Conservation (phyloP, 768 basidiomycete species). For the Pleurotus cornucopiae region DNA sequence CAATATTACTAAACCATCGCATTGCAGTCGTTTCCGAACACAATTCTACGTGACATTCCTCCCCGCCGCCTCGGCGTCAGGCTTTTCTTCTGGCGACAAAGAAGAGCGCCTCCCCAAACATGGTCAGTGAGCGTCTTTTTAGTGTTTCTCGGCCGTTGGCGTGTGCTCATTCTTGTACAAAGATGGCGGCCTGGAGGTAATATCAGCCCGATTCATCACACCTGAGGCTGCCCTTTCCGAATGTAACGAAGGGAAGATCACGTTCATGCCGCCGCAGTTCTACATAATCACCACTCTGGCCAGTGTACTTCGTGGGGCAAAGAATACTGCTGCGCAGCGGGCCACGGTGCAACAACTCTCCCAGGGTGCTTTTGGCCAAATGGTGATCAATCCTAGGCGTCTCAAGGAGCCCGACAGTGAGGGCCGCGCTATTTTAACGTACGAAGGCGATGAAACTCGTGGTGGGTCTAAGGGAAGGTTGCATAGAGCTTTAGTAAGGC, state of each 20-base stretch:
- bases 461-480: slow-evolving; percentile 56
- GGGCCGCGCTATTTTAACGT: slow-evolving; percentile 49
- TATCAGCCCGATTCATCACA: slow-evolving; percentile 63
- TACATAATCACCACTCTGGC: slow-evolving; percentile 65
- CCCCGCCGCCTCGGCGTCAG: slow-evolving; percentile 33
- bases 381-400: slow-evolving; percentile 53
- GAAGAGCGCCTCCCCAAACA: slow-evolving; percentile 60
- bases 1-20: slow-evolving; percentile 2
- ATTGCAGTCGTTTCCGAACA: slow-evolving; percentile 63
- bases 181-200: slow-evolving; percentile 69
- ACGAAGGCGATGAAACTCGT: slow-evolving; percentile 67
- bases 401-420: slow-evolving; percentile 34
- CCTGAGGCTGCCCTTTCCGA: slow-evolving; percentile 50
- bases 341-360: slow-evolving; percentile 44
- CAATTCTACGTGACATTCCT: slow-evolving; percentile 69
- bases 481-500: slow-evolving; percentile 52
- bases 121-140: slow-evolving; percentile 23
- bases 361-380: slow-evolving; percentile 50
- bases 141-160: not conserved
- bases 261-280: slow-evolving; percentile 71
- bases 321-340: slow-evolving; percentile 41
- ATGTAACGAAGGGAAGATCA: slow-evolving; percentile 45
- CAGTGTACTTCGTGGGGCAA: slow-evolving; percentile 39
- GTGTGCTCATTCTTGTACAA: not conserved
- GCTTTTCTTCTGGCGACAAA: slow-evolving; percentile 49